Conservation (phyloP, 2,329 filamentous ascomycete genomes). For the Pseudogymnoascus sp. region DNA sequence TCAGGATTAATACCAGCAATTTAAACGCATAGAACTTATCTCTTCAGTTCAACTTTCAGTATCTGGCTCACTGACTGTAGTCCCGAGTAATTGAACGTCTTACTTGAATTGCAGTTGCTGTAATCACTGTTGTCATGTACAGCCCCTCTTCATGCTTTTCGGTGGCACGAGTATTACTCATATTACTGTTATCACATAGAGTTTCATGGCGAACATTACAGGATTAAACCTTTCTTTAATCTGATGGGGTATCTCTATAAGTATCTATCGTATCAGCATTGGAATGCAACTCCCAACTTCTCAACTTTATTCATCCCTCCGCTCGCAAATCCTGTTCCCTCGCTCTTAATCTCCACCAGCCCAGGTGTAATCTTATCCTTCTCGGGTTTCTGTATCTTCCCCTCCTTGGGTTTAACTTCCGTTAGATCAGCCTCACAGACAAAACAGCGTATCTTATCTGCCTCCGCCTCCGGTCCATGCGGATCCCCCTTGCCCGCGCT, state of each 20-base stretch:
- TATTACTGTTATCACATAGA: too few species aligned
- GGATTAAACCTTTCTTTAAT: not conserved
- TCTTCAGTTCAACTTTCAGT: too few species aligned
- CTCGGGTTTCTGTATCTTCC: conserved; percentile 45
- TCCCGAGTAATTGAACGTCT: too few species aligned
- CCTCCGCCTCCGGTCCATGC: conserved; percentile 47
- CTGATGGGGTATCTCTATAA: conserved; percentile 8
- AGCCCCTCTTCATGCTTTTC: too few species aligned
- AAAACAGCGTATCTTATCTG: conserved; percentile 63
- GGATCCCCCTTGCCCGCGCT: conserved; percentile 52
- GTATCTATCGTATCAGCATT: conserved; percentile 50
- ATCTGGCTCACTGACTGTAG: too few species aligned
- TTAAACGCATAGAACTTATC: too few species aligned
- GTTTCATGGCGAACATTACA: not conserved
- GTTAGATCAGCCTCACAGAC: conserved; percentile 80
- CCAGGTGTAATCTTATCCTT: conserved; percentile 61
- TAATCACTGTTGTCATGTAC: too few species aligned
- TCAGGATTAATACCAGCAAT: too few species aligned
- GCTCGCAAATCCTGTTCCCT: conserved; percentile 89
- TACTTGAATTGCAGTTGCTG: too few species aligned
- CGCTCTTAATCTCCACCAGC: conserved; percentile 71
- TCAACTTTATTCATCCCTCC: conserved; percentile 78
- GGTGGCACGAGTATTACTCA: too few species aligned
- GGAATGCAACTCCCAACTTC: conserved; percentile 73
- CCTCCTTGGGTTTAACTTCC: conserved; percentile 30